A percentile compares a stretch with the other conserved stretches of the same genome.
These are phyloP conservation scores for Tetrahymena elliotti DNA, from an alignment of 73 alveolate species.

Conservation along the genomic window DNA sequence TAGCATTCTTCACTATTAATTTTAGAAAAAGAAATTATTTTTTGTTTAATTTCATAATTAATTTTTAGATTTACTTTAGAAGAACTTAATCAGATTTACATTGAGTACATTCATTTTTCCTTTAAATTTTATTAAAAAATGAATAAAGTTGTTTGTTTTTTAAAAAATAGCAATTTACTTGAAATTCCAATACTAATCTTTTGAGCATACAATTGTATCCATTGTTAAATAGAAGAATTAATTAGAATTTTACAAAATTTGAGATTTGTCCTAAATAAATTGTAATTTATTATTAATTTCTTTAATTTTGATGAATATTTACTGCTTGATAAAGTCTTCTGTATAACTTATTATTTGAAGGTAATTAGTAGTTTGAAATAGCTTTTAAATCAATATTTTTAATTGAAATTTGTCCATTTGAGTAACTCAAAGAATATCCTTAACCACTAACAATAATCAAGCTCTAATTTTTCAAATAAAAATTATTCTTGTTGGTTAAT, in stretches of 20 bases:
- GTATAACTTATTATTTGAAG: neutral
- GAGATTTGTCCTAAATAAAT: neutral
- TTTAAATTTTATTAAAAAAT: neutral
- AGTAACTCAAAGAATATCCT: neutral
- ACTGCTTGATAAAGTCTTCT: neutral
- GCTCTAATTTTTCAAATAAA: neutral
- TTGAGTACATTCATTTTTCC: neutral
- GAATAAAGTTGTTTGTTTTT: neutral
- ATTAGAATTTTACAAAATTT: neutral
- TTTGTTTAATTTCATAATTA: neutral
- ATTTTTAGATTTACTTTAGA: neutral
- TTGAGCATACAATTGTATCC: neutral
- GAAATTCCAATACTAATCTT: neutral
- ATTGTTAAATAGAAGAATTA: neutral
- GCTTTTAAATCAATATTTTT: neutral
- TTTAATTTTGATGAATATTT: neutral
- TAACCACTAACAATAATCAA: neutral
- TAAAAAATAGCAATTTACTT: neutral
- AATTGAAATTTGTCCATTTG: neutral
- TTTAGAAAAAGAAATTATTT: neutral
- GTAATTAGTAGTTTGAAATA: neutral
- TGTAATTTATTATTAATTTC: neutral
- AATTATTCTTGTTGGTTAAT: neutral
- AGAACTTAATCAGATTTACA: neutral
- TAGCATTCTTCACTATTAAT: neutral